phyloP scores from a whole-genome alignment of 177 flowering plant genomes.

The Tripterygium wilfordii region DNA sequence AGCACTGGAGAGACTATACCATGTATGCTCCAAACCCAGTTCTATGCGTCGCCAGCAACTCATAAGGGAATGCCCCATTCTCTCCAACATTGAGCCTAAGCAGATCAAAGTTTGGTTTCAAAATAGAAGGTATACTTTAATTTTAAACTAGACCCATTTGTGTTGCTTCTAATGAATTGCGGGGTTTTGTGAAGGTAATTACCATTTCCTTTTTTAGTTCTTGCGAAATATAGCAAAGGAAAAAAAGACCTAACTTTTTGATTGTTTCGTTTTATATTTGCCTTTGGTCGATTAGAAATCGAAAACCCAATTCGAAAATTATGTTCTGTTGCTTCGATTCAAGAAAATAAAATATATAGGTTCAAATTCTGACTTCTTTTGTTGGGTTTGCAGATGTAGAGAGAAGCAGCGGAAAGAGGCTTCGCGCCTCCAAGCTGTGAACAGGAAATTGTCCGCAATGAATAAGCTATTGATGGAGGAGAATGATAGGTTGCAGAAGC shows the following conservation, averaged over 20 bases:
- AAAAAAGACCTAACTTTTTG: too few species aligned
- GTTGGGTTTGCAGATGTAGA: slow-evolving; percentile 37
- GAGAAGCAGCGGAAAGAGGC: slow-evolving; percentile 67
- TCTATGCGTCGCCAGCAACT: slow-evolving; percentile 43
- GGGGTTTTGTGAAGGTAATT: too few species aligned
- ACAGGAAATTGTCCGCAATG: slow-evolving; percentile 56
- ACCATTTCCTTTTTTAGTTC: too few species aligned
- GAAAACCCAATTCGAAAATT: too few species aligned
- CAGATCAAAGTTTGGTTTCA: slow-evolving; percentile 55
- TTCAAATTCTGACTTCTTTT: neutral
- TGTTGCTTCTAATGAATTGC: too few species aligned
- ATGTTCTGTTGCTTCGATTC: too few species aligned
- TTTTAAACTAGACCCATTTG: too few species aligned
- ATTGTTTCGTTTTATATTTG: too few species aligned
- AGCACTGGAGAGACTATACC: slow-evolving; percentile 44
- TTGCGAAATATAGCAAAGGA: too few species aligned
- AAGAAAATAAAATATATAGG: too few species aligned
- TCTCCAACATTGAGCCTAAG: slow-evolving; percentile 42
- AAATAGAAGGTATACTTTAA: slow-evolving; percentile 42
- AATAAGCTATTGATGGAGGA: slow-evolving; percentile 70
- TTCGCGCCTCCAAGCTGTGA: slow-evolving; percentile 54
- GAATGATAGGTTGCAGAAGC: slow-evolving; percentile 55
- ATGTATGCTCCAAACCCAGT: slow-evolving; percentile 48
- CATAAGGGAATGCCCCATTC: slow-evolving; percentile 42
- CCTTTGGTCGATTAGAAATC: too few species aligned